These are phyloP conservation scores for Beauveria bassiana DNA, from an alignment of 2,329 filamentous ascomycete species.

Conservation along the genomic window DNA sequence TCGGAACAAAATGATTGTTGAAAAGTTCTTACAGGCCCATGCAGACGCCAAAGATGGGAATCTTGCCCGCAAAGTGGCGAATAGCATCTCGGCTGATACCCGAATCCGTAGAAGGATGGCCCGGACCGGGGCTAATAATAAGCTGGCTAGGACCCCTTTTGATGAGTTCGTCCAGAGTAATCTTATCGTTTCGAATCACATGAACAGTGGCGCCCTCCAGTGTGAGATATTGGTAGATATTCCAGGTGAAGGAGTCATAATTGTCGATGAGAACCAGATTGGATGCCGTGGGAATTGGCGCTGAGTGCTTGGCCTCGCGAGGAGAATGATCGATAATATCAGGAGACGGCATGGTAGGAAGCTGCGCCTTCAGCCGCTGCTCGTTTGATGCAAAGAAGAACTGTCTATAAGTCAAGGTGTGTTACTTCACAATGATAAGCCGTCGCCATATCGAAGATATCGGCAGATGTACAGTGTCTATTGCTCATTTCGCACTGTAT, in stretches of 20 bases:
- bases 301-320: slow-evolving; percentile 67
- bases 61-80: slow-evolving; percentile 83
- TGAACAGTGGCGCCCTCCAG: slow-evolving; percentile 90
- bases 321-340: slow-evolving; percentile 73
- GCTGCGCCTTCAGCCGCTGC: neutral
- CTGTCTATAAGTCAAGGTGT: neutral
- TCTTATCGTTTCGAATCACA: slow-evolving; percentile 87
- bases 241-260: slow-evolving; percentile 99
- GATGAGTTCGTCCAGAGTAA: slow-evolving; percentile 76
- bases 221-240: slow-evolving; percentile 95
- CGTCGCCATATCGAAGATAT: neutral
- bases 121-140: slow-evolving; percentile 90
- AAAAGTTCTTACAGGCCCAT: slow-evolving; percentile 73
- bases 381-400: neutral
- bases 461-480: neutral
- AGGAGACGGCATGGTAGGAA: slow-evolving; percentile 40
- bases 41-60: slow-evolving; percentile 93
- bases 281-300: slow-evolving; percentile 68
- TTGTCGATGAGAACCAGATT: slow-evolving; percentile 97
- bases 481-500: neutral
- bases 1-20: neutral
- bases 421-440: neutral
- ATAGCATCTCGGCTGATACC: slow-evolving; percentile 92
- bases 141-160: slow-evolving; percentile 83
- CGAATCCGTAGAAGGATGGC: slow-evolving; percentile 84